Evolutionary conservation across 2,329 filamentous ascomycete genomes (phyloP).

Genomic region (Fusarium buxicola): DNA sequence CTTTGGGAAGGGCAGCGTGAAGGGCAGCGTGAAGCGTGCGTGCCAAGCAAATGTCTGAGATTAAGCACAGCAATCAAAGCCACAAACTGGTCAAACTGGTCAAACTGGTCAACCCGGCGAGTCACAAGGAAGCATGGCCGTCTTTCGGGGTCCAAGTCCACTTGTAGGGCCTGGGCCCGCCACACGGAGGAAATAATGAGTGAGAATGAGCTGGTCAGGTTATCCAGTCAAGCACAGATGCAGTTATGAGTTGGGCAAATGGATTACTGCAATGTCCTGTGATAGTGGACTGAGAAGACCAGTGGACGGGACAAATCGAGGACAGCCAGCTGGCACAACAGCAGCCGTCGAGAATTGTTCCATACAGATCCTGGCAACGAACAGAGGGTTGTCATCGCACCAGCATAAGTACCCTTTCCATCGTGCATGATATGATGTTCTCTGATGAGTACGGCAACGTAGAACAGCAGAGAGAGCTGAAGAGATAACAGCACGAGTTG

Average conservation of each 20-base stretch:
- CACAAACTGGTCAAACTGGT: slow-evolving; percentile 12
- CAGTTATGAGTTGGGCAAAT: slow-evolving; percentile 15
- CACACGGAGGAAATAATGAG: slow-evolving; percentile 22
- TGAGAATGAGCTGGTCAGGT: slow-evolving; percentile 32
- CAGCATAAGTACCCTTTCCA: background rate
- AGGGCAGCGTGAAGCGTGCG: slow-evolving; percentile 1
- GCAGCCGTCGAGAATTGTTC: slow-evolving; percentile 28
- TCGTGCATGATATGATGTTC: slow-evolving; percentile 30
- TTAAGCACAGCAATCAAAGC: slow-evolving; percentile 32
- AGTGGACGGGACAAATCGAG: slow-evolving; percentile 34
- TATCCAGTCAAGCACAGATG: slow-evolving; percentile 26
- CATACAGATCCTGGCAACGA: slow-evolving; percentile 36
- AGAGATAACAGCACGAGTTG: slow-evolving; percentile 7
- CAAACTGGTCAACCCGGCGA: slow-evolving; percentile 28
- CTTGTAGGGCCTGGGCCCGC: slow-evolving; percentile 28
- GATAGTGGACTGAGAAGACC: slow-evolving; percentile 22
- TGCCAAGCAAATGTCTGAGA: slow-evolving; percentile 38
- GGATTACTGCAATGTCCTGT: slow-evolving; percentile 13
- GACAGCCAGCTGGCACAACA: slow-evolving; percentile 41
- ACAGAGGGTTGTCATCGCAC: background rate
- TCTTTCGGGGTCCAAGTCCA: slow-evolving; percentile 29
- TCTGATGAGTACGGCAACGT: background rate
- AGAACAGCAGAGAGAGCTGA: background rate
- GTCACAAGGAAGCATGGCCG: slow-evolving; percentile 36
- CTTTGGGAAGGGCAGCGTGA: slow-evolving; percentile 16